A percentile compares a stretch with the other conserved stretches of the same genome.
Evolutionary conservation across 805 yeast genomes (phyloP).

Genomic region (Clavispora phyllophila): DNA sequence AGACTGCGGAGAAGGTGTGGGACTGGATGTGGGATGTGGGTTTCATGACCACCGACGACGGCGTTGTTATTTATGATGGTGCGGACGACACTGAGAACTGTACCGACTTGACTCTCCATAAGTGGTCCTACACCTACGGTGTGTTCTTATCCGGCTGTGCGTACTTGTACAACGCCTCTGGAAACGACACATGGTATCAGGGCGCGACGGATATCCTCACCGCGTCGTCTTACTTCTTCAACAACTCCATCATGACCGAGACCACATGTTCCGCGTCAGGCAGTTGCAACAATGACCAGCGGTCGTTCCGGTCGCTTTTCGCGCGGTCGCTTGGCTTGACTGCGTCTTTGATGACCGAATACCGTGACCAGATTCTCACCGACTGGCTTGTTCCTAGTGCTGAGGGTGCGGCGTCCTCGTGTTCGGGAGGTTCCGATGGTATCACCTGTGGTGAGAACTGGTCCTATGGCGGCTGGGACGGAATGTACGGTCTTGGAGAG

Average conservation of each 20-base stretch:
- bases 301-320: conserved; percentile 68
- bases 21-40: conserved; percentile 38
- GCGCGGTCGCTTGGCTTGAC: conserved; percentile 60
- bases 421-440: conserved; percentile 78
- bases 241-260: conserved; percentile 52
- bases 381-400: conserved; percentile 42
- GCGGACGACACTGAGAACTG: conserved; percentile 44
- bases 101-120: conserved; percentile 40
- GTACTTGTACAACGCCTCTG: conserved; percentile 59
- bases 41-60: conserved; percentile 16
- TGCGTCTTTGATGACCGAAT: conserved; percentile 48
- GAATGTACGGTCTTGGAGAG: conserved; percentile 68
- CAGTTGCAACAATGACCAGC: conserved; percentile 68
- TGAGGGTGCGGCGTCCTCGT: conserved; percentile 61
- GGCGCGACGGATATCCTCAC: conserved; percentile 33
- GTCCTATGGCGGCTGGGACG: conserved; percentile 59
- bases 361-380: conserved; percentile 33
- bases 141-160: conserved; percentile 64
- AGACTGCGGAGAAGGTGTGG: conserved; percentile 40
- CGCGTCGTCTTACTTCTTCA: conserved; percentile 37
- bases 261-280: conserved; percentile 49
- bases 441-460: conserved; percentile 78
- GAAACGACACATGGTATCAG: conserved; percentile 38
- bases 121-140: conserved; percentile 74
- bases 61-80: conserved; percentile 50